phyloP scores from a whole-genome alignment of 2,329 filamentous ascomycete genomes.

The Trichoderma gracile region DNA sequence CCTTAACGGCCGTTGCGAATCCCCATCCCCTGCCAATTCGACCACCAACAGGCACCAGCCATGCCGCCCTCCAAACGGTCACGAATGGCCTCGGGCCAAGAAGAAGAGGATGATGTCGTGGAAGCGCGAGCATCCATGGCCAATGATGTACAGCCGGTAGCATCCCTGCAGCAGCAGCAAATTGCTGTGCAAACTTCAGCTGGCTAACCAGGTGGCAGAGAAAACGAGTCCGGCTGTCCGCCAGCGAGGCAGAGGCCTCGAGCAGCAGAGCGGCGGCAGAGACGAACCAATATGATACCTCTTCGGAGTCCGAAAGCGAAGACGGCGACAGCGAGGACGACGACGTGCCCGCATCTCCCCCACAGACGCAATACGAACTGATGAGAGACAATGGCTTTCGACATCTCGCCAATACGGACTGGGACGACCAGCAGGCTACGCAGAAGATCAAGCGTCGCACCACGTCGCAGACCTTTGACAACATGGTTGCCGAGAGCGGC shows the following conservation, averaged over 20 bases:
- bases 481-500: conserved; percentile 75
- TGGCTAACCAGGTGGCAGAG: conserved; percentile 32
- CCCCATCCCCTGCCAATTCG: neutral
- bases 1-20: neutral
- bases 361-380: conserved; percentile 62
- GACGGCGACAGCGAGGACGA: conserved; percentile 32
- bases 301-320: conserved; percentile 36
- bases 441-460: conserved; percentile 58
- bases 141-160: conserved; percentile 34
- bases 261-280: conserved; percentile 23
- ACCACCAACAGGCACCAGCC: neutral
- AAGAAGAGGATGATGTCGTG: conserved; percentile 39
- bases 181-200: conserved; percentile 29
- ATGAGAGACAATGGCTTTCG: conserved; percentile 60
- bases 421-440: conserved; percentile 64
- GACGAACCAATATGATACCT: conserved; percentile 30
- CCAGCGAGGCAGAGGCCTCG: conserved; percentile 25
- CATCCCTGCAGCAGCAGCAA: neutral
- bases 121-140: conserved; percentile 45
- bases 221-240: conserved; percentile 41
- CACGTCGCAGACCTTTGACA: conserved; percentile 58
- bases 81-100: conserved; percentile 31
- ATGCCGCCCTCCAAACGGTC: conserved; percentile 22
- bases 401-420: conserved; percentile 57
- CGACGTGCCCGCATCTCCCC: conserved; percentile 39